Conservation (phyloP, 768 basidiomycete genomes). For the Leccinum broughii region DNA sequence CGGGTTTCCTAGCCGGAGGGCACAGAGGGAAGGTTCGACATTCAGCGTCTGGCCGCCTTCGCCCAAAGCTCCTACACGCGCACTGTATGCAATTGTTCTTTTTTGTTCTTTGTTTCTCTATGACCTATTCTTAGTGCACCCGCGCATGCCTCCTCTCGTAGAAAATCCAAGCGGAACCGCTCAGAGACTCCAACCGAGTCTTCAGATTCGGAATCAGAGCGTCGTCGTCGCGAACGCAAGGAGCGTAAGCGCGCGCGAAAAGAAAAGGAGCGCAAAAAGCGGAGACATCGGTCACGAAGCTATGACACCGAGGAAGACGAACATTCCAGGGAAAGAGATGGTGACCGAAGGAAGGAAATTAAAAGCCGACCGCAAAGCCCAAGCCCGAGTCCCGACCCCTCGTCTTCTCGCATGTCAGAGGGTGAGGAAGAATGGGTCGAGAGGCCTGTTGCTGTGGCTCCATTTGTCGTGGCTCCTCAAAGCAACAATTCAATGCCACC, state of each 20-base stretch:
- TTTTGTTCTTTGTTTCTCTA: background rate
- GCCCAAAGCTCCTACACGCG: conserved; percentile 64
- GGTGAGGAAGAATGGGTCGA: conserved; percentile 73
- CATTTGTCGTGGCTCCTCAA: conserved; percentile 28
- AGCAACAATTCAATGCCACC: conserved; percentile 26
- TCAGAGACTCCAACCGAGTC: conserved; percentile 45
- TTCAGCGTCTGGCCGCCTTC: conserved; percentile 82
- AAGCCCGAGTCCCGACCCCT: conserved; percentile 36
- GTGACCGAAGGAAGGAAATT: conserved; percentile 33
- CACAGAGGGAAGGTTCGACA: conserved; percentile 58
- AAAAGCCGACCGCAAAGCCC: conserved; percentile 35
- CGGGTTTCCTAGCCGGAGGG: conserved; percentile 54
- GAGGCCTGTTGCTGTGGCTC: conserved; percentile 40
- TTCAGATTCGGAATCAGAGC: conserved; percentile 56
- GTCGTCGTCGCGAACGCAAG: conserved; percentile 56
- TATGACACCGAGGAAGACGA: conserved; percentile 38
- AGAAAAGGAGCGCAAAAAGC: conserved; percentile 44
- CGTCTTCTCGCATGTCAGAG: conserved; percentile 31
- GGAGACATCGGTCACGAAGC: conserved; percentile 38
- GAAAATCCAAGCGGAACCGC: conserved; percentile 60
- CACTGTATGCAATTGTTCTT: conserved; percentile 43
- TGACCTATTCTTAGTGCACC: conserved; percentile 47
- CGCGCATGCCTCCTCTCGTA: conserved; percentile 50
- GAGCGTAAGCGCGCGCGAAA: conserved; percentile 57
- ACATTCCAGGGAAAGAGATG: conserved; percentile 26